Percentiles rank a stretch among this genome's conserved stretches.
Evolutionary conservation across 495 filamentous ascomycete genomes (phyloP).

Genomic region (Penicillium maclennaniae): DNA sequence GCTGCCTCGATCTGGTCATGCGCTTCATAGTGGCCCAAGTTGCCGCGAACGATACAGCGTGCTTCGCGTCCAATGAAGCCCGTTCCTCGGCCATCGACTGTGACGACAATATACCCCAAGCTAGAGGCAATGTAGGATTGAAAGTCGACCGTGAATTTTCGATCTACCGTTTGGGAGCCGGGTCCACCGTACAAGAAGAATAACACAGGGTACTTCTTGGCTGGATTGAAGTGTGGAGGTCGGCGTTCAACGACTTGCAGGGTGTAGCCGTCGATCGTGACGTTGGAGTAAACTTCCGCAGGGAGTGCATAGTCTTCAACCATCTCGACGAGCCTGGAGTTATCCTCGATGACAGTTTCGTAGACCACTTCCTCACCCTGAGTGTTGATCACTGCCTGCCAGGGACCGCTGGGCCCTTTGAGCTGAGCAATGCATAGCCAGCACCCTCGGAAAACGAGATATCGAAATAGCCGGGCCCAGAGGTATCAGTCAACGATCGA

Average conservation of each 20-base stretch:
- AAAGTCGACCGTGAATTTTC: conserved; percentile 81
- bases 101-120: conserved; percentile 93
- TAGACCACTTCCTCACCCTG: conserved; percentile 60
- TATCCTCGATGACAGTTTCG: conserved; percentile 72
- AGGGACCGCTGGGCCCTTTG: conserved; percentile 84
- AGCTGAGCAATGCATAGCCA: conserved; percentile 77
- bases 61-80: conserved; percentile 84
- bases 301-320: conserved; percentile 78
- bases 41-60: conserved; percentile 73
- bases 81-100: conserved; percentile 89
- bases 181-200: conserved; percentile 93
- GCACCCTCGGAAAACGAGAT: conserved; percentile 81
- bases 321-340: conserved; percentile 60
- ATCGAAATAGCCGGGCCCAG: conserved; percentile 75
- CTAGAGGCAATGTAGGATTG: conserved; percentile 83
- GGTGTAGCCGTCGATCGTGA: conserved; percentile 72
- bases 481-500: conserved; percentile 67
- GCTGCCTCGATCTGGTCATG: conserved; percentile 88
- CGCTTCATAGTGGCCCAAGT: conserved; percentile 82
- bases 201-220: conserved; percentile 85
- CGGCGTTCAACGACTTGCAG: conserved; percentile 88
- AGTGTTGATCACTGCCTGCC: conserved; percentile 87
- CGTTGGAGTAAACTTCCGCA: conserved; percentile 76
- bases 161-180: conserved; percentile 79
- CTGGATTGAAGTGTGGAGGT: conserved; percentile 83